Base-by-base conservation (phyloP, 108 stramenopile genomes). In the Cyclotella cryptica region DNA sequence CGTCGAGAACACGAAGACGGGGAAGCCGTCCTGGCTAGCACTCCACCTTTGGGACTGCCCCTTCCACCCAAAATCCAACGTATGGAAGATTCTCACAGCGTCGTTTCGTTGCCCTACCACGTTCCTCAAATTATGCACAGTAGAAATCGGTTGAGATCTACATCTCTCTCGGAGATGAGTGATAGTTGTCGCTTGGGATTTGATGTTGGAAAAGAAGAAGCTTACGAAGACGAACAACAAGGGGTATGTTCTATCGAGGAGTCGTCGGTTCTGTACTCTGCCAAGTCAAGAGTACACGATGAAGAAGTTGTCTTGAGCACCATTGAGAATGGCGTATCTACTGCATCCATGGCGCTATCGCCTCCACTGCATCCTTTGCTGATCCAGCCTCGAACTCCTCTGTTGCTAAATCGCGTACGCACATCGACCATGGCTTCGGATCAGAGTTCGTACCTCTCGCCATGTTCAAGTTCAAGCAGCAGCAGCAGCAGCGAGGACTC, bases 151-250 rank as follows among this genome's bases (percentile, higher is more conserved):
- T 49, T 66, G 54, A 57, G 66, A 28, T 76, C 75, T 22, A 68
- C 75, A 35, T 76, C 75, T 30, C 27, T 68, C 39, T 76, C 75
- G 17, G 75, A 76, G 59, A 67, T 76, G 75, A 76, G 75, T 22
- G 75, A 76, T 21, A 60, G 66, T 58, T 68, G 45, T 44, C 67
- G 51, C 30, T 12, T 39, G 35, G 67, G 14, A 35, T 53, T 53
- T 53, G 19, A 46, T 49, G 4, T 47, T n/a, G 55, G 53, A 1
- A 17, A 46, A 27, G 58, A 44, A 18, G 58, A 47, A 28, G 53
- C 15, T 11, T 44, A 41, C 17, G 66, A 60, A 10, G 22, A 28
- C 7, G 22, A 28, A 30, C 51, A 60, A 19, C 35, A 29, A 19
- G 18, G 30, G 30, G 49, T 3, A 8, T 51, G 19, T 51, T 22